Conservation (phyloP, 106 monocot genomes). For the Acanthochlamys bracteata region DNA sequence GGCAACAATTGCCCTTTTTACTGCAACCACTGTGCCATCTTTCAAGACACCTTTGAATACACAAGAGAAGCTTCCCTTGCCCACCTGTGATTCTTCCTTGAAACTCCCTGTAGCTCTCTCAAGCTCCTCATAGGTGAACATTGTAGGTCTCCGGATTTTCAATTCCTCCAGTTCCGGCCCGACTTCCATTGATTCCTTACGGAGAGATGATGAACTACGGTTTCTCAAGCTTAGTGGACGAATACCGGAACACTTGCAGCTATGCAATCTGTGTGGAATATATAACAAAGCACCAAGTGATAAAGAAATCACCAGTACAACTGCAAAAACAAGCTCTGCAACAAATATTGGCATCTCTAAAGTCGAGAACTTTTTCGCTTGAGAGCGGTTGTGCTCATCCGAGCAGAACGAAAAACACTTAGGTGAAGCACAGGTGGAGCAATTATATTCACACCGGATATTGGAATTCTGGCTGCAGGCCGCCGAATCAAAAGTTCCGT, state of each 20-base stretch:
- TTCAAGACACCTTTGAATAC: constrained; percentile 85
- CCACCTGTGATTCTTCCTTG: constrained; percentile 74
- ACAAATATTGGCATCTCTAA: constrained; percentile 68
- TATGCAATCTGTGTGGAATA: constrained; percentile 39
- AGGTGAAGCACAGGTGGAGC: constrained; percentile 38
- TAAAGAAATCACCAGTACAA: constrained; percentile 42
- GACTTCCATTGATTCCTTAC: constrained; percentile 43
- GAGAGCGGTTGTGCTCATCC: constrained; percentile 2
- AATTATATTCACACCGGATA: constrained; percentile 52
- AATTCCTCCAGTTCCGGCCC: constrained; percentile 58
- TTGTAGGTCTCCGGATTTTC: constrained; percentile 54
- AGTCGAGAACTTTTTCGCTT: constrained; percentile 13
- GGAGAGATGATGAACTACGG: constrained; percentile 26
- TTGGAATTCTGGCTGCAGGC: constrained; percentile 56
- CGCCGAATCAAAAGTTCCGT: constrained; percentile 26
- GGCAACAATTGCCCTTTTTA: constrained; percentile 61
- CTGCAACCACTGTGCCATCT: constrained; percentile 91
- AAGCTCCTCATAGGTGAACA: constrained; percentile 88
- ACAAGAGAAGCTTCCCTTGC: constrained; percentile 94
- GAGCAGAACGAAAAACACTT: constrained; percentile 52
- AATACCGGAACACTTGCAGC: constrained; percentile 36
- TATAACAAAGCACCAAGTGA: constrained; percentile 42
- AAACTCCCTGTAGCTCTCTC: constrained; percentile 79
- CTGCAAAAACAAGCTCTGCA: constrained; percentile 62
- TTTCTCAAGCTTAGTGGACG: constrained; percentile 10